Evolutionary conservation across 371 early-diverging fungal species (phyloP), one percentile per base, ranked within the genome.

Genomic region (Apophysomyces sp.): DNA sequence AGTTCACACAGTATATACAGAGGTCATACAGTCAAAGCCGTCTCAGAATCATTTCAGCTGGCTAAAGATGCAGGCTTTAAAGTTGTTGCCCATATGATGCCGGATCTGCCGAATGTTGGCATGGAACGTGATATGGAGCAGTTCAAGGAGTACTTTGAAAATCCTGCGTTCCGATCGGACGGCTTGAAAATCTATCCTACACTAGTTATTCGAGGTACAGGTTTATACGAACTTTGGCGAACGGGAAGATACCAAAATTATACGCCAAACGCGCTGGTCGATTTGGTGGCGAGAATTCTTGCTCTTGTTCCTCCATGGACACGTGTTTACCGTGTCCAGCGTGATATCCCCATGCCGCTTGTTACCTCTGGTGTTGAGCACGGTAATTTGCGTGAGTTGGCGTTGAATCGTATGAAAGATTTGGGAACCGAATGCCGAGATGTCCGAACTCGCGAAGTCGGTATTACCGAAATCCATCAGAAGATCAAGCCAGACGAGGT

Each of bases 331-430:
- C 91, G 99, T 67, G 99, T 99, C 9, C 99, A 99, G 78, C 89
- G 97, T 77, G 99, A 99, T 85, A 99, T 99, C 68, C 99, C 99
- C n/a, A 99, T 99, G 99, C 99, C 99, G 11, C 82, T 99, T 28
- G 99, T 99, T 36, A 96, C 97, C 11, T 96, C 98, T 6, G 99
- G 99, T 60, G 99, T 99, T 12, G 99, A 99, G 77, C 92, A 99
- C 76, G 99, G 99, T 56, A 99, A 99, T 70, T 74, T 99, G 66
- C 86, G 99, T 58, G 99, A 99, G 80, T 80, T 99, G 54, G 99
- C 99, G 1, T 78, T 99, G 58, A 87, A 94, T 64, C 88, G 99
- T 57, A 98, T 99, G 98, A 91, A 90, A 69, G 99, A 99, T 80
- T 78, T 99, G 62, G 98, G 98, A 49, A 94, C 94, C 0, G 89